A percentile compares a stretch with the other conserved stretches of the same genome.
phyloP scores from a whole-genome alignment of 768 basidiomycete genomes.

The Boletus rubescentipes region DNA sequence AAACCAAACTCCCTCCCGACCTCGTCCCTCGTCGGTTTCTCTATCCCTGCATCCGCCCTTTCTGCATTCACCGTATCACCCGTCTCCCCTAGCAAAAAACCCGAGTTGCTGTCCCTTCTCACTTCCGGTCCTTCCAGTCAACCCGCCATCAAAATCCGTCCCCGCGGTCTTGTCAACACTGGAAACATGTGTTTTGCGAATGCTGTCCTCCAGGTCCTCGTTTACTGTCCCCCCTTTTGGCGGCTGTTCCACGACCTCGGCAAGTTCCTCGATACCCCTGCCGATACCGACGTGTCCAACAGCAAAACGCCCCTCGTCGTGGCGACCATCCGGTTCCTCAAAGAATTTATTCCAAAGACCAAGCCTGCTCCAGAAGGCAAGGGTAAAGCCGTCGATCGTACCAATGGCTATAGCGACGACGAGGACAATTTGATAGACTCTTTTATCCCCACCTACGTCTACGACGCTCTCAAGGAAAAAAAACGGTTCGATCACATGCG shows the following conservation, averaged over 20 bases:
- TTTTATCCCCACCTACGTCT: constrained; percentile 83
- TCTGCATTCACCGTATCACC: constrained; percentile 22
- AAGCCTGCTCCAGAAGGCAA: constrained; percentile 29
- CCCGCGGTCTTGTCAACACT: constrained; percentile 86
- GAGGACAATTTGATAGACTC: constrained; percentile 57
- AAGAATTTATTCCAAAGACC: constrained; percentile 57
- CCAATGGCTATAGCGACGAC: constrained; percentile 34
- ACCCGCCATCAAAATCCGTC: constrained; percentile 41
- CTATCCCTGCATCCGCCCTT: constrained; percentile 53
- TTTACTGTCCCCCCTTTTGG: constrained; percentile 88
- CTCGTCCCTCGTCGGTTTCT: constrained; percentile 72
- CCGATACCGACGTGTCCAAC: constrained; percentile 26
- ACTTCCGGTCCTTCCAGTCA: constrained; percentile 36
- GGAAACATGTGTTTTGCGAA: constrained; percentile 99
- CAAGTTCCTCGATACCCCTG: constrained; percentile 41
- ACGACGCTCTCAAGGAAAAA: constrained; percentile 92
- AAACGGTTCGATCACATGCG: constrained; percentile 92
- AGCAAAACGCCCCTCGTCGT: constrained; percentile 56
- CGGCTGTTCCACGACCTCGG: constrained; percentile 73
- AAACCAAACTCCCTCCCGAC: constrained; percentile 57
- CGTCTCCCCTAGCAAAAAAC: constrained; percentile 40
- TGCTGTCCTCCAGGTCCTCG: constrained; percentile 84
- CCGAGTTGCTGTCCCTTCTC: constrained; percentile 56
- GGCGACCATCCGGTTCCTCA: constrained; percentile 71
- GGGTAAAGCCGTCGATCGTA: constrained; percentile 42